These are phyloP conservation scores for Phytophthora fragariae DNA, from an alignment of 352 stramenopile species.

Conservation along the genomic window DNA sequence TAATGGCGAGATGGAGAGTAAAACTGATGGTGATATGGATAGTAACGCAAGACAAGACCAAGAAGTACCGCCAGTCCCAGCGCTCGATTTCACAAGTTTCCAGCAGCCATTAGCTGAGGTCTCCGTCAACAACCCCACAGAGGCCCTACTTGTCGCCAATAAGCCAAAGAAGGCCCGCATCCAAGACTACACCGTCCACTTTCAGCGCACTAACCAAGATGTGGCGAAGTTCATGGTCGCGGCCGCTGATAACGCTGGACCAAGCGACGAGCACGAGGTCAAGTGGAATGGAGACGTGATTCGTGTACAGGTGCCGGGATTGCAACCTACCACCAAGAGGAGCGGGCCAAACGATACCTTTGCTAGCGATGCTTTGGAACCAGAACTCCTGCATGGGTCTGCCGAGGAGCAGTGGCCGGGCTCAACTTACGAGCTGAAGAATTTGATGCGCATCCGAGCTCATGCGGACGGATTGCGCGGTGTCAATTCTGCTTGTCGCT, in stretches of 20 bases:
- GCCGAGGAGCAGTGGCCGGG: slow-evolving; percentile 27
- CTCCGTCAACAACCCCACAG: neutral
- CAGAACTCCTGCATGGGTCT: slow-evolving; percentile 3
- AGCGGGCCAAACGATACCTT: neutral
- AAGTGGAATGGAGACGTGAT: slow-evolving; percentile 54
- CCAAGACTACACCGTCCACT: slow-evolving; percentile 44
- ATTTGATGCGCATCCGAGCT: slow-evolving; percentile 56
- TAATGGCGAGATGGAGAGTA: no score
- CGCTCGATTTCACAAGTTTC: slow-evolving; percentile 26
- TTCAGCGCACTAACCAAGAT: slow-evolving; percentile 31
- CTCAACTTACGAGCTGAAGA: slow-evolving; percentile 51
- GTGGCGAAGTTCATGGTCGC: slow-evolving; percentile 12
- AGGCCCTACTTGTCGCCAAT: neutral
- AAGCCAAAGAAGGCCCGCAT: slow-evolving; percentile 44
- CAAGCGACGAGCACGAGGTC: slow-evolving; percentile 33
- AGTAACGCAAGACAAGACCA: neutral
- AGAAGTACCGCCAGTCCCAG: neutral
- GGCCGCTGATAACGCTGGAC: slow-evolving; percentile 7
- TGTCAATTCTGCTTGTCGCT: slow-evolving; percentile 58
- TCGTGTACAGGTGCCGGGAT: slow-evolving; percentile 35
- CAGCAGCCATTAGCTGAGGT: slow-evolving; percentile 10
- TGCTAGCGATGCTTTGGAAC: neutral
- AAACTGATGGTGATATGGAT: neutral
- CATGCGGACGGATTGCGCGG: slow-evolving; percentile 58
- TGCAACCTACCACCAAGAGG: neutral